phyloP scores from a whole-genome alignment of 2,329 filamentous ascomycete species.

The Pseudogymnoascus destructans region DNA sequence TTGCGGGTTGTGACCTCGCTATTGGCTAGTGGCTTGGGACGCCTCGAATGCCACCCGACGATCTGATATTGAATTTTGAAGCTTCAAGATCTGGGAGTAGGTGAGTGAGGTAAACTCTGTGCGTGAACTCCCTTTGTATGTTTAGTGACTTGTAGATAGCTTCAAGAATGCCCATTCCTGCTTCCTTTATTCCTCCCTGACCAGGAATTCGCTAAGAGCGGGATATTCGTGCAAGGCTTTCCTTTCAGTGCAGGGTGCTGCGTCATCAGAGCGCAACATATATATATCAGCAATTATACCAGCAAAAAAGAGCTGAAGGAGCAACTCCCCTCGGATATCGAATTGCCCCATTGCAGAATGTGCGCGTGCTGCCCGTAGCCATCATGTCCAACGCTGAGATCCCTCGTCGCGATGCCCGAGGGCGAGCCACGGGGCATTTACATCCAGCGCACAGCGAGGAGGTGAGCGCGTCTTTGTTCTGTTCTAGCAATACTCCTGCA shows the following conservation, averaged over 20 bases:
- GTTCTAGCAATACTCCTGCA: background rate
- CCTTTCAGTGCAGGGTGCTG: slow-evolving; percentile 1
- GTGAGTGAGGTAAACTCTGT: background rate
- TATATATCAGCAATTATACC: background rate
- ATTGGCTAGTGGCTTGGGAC: background rate
- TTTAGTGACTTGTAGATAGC: background rate
- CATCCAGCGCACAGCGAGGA: background rate
- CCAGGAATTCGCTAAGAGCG: background rate
- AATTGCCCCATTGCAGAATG: background rate
- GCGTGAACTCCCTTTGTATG: background rate
- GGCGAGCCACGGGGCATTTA: background rate
- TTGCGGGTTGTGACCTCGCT: background rate
- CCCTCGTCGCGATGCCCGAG: slow-evolving; percentile 1
- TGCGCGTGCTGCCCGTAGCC: background rate
- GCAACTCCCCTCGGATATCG: background rate
- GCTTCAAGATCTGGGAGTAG: background rate
- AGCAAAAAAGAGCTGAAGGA: background rate
- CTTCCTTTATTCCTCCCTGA: background rate
- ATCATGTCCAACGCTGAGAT: background rate
- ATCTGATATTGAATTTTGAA: background rate
- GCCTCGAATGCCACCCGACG: background rate
- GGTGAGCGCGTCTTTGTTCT: background rate
- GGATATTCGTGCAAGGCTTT: background rate
- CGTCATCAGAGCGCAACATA: background rate
- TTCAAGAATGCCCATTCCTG: background rate